Evolutionary conservation across 1,139 yeast genomes (phyloP), one percentile per base, ranked within the genome.

Genomic region (Ogataea hybrid): DNA sequence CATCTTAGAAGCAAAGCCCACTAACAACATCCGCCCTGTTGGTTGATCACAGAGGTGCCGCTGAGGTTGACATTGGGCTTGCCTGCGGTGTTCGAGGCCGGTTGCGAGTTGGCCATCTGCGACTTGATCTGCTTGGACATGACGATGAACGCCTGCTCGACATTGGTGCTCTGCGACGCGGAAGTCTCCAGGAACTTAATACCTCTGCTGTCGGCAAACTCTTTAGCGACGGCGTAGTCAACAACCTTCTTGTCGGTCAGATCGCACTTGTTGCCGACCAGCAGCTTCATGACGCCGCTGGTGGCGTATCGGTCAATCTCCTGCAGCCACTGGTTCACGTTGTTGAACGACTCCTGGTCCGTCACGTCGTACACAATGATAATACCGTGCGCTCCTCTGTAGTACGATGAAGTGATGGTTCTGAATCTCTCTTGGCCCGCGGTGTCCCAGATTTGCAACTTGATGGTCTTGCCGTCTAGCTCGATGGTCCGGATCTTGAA

Each of bases 111-210:
- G 52, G 96, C 88, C 88, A 90, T 87, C 62, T 90, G 89, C 52
- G 95, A 95, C 74, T 94, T 94, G 64, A 92, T 92, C 68, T 94
- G 97, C 67, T 96, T 84, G 8, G 98, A 96, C 99, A 92, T 92
- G 53, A 97, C 88, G 73, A 88, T 81, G 71, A 92, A 92, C 12
- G 98, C 97, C 68, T 92, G 97, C 67, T 94, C 98, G 56, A 92
- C 98, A 63, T 92, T 92, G 47, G 97, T 88, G 28, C 97, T 85
- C 57, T 86, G 85, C 65, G 90, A 80, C 25, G 99, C 99, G 25
- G 96, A 85, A 10, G 99, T 94, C 70, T 92, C 99, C 68, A 92
- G 78, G 68, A 92, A 89, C 46, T 97, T 96, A 60, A 92, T 87
- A 54, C 90, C 95, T 65, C 92, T 81, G 27, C 95, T 86, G 66